phyloP scores from a whole-genome alignment of 169 alveolate genomes.

The Plasmodium knowlesi region DNA sequence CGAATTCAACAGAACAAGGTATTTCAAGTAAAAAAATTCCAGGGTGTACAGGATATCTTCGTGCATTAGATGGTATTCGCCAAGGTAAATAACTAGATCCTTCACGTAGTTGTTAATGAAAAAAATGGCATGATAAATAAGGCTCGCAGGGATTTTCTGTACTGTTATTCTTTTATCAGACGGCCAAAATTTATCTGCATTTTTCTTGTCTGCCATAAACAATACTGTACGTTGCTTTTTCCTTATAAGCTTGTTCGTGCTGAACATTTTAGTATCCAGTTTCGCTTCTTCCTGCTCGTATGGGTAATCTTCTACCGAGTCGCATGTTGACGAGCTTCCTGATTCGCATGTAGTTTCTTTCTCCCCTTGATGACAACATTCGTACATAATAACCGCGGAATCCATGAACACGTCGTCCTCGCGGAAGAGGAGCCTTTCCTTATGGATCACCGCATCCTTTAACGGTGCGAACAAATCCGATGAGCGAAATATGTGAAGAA shows the following conservation, averaged over 20 bases:
- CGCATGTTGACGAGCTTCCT: neutral
- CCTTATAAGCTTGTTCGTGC: neutral
- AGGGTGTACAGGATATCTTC: neutral
- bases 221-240: neutral
- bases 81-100: neutral
- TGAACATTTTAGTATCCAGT: neutral
- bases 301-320: neutral
- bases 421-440: neutral
- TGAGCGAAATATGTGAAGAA: neutral
- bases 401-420: neutral
- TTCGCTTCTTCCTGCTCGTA: neutral
- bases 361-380: neutral
- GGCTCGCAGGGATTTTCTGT: neutral
- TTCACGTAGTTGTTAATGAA: neutral
- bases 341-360: neutral
- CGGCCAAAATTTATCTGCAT: neutral
- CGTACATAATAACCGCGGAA: neutral
- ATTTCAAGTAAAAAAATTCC: neutral
- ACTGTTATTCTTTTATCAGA: neutral
- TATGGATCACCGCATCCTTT: neutral
- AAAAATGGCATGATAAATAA: neutral
- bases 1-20: neutral
- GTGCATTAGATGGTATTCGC: neutral
- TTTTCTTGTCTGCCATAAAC: neutral
- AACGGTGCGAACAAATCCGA: neutral